Percentiles rank a stretch among this genome's conserved stretches.
Conservation (phyloP, 208 protist genomes). For the Wallacemonas sp. region DNA sequence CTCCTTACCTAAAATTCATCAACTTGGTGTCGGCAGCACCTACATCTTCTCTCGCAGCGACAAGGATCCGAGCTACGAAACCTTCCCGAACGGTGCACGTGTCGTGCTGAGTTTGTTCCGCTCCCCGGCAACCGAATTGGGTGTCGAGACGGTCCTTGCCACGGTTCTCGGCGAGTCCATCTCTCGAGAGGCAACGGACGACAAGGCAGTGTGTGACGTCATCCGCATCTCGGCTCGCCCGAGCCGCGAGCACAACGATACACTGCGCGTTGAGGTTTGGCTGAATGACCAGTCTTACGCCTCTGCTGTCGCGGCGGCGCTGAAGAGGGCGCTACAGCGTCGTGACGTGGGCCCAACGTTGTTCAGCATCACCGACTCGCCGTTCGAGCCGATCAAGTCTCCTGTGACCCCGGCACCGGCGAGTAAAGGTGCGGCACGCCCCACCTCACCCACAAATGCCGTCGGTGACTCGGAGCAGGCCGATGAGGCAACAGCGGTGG, state of each 20-base stretch:
- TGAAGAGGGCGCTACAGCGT: constrained; percentile 48
- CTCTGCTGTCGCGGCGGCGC: constrained; percentile 38
- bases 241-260: constrained; percentile 58
- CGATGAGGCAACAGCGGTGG: background rate
- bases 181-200: constrained; percentile 47
- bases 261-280: constrained; percentile 85
- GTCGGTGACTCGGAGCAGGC: background rate
- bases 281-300: constrained; percentile 72
- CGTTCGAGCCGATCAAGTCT: constrained; percentile 31
- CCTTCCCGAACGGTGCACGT: constrained; percentile 81
- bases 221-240: constrained; percentile 71
- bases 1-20: constrained; percentile 80
- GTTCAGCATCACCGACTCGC: constrained; percentile 60
- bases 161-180: constrained; percentile 74
- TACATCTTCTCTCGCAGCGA: constrained; percentile 84
- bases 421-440: background rate
- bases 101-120: constrained; percentile 73
- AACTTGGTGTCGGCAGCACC: constrained; percentile 74
- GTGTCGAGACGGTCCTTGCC: constrained; percentile 66
- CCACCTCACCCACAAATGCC: background rate
- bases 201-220: constrained; percentile 77
- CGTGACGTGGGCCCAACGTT: constrained; percentile 37
- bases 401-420: background rate
- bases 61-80: constrained; percentile 85
- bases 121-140: constrained; percentile 54